Evolutionary conservation across 345 rosid species (phyloP).

Genomic region (Raphanus sativus): DNA sequence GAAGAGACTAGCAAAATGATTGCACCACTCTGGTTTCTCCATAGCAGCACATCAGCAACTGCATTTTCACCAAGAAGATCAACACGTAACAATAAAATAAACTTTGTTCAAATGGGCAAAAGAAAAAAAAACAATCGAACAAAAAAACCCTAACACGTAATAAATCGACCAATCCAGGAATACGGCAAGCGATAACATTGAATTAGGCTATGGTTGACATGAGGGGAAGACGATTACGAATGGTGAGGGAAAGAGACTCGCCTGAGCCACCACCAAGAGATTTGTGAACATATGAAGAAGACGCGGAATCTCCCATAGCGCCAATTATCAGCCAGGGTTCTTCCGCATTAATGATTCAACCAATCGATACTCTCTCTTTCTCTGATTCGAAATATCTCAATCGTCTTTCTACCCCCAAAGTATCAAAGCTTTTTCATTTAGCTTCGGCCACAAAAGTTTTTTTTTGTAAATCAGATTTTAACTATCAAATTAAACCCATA

Average conservation of each 20-base stretch:
- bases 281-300: conserved; percentile 54
- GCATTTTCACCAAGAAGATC: neutral
- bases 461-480: too few relatives aligned
- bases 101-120: neutral
- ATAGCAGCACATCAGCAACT: conserved; percentile 85
- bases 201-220: too few relatives aligned
- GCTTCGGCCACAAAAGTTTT: conserved; percentile 17
- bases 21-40: conserved; percentile 73
- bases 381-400: neutral
- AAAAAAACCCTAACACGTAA: neutral
- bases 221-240: too few relatives aligned
- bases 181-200: neutral
- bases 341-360: neutral
- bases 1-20: conserved; percentile 50
- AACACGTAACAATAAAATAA: neutral
- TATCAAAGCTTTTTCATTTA: conserved; percentile 4
- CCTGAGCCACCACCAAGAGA: conserved; percentile 82
- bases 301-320: conserved; percentile 55
- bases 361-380: conserved; percentile 1
- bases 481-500: too few relatives aligned
- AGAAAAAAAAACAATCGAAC: neutral
- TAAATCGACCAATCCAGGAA: neutral
- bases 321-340: conserved; percentile 30
- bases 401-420: conserved; percentile 5
- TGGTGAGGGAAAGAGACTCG: neutral